Conservation (phyloP, 768 basidiomycete species). For the Royoungia palumana region DNA sequence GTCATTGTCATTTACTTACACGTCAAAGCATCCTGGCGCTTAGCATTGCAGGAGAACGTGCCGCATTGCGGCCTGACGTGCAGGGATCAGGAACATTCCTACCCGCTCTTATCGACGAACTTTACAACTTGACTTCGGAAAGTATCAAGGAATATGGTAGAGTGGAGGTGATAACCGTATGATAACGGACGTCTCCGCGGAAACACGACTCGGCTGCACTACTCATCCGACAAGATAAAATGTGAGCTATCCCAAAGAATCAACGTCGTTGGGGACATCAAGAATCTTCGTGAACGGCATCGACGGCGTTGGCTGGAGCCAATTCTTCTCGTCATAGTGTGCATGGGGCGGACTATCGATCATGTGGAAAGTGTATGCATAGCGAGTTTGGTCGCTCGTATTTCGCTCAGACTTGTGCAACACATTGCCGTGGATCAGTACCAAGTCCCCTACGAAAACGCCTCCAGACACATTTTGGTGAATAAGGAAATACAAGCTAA, state of each 20-base stretch:
- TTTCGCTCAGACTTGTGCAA: slow-evolving; percentile 92
- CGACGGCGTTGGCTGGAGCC: slow-evolving; percentile 83
- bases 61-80: slow-evolving; percentile 50
- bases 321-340: slow-evolving; percentile 86
- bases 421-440: slow-evolving; percentile 91
- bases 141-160: slow-evolving; percentile 29
- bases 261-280: slow-evolving; percentile 17
- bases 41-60: slow-evolving; percentile 59
- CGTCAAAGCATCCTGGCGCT: slow-evolving; percentile 48
- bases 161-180: slow-evolving; percentile 20
- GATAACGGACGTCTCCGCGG: background rate
- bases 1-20: slow-evolving; percentile 3
- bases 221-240: background rate
- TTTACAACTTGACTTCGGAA: slow-evolving; percentile 43
- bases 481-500: slow-evolving; percentile 21
- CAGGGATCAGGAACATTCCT: slow-evolving; percentile 64
- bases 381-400: slow-evolving; percentile 72
- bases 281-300: slow-evolving; percentile 79
- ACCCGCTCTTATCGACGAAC: slow-evolving; percentile 61
- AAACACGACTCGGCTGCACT: background rate
- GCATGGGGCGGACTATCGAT: slow-evolving; percentile 72
- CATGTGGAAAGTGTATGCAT: slow-evolving; percentile 97
- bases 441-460: slow-evolving; percentile 65
- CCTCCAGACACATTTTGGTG: background rate
- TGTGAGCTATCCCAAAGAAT: background rate